Evolutionary conservation across 768 basidiomycete genomes (phyloP), one percentile per base, ranked within the genome.

Genomic region (Xerocomellus amylosporus): DNA sequence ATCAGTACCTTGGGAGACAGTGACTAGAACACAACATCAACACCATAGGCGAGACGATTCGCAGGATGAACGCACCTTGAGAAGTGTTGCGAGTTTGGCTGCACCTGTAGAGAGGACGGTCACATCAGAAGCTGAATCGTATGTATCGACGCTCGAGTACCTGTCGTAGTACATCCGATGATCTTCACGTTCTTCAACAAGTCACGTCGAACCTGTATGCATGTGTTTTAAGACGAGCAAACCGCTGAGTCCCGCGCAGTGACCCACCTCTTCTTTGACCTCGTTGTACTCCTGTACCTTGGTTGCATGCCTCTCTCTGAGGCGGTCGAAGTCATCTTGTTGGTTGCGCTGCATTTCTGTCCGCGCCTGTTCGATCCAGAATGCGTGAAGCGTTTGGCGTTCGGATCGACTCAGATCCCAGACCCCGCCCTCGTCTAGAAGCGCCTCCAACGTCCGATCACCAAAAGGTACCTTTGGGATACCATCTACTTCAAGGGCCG

Each of bases 141-240:
- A 43, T 36, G 40, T 12, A 26, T n/a, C 39, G 24, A 43, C 13
- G 6, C 4, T n/a, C 28, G 20, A 22, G 22, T 63, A 85, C 87
- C 87, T 20, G 84, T 89, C 0, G 88, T 90, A 0, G 89, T 92
- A 56, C 87, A 89, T 7, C 86, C 90, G 43, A 90, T 80, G 19
- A 92, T 75, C 61, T 88, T 80, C 0, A 80, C 75, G 7, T 74
- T 66, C 31, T 67, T 64, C 7, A 92, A 72, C 7, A 91, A 68
- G 5, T 75, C 74, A 0, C 83, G 78, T 12, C 84, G 77, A 46
- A 74, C 69, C 88, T 90, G 58, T 1, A 38, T 3, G 30, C 3
- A 58, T 1, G 36, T 5, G 19, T 2, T 7, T 24, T 55, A 33
- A 56, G 43, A 37, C 8, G 5, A 42, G 33, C 1, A 33, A 28